Evolutionary conservation across 2,329 filamentous ascomycete species (phyloP).

Genomic region (Eurotiales sp.): DNA sequence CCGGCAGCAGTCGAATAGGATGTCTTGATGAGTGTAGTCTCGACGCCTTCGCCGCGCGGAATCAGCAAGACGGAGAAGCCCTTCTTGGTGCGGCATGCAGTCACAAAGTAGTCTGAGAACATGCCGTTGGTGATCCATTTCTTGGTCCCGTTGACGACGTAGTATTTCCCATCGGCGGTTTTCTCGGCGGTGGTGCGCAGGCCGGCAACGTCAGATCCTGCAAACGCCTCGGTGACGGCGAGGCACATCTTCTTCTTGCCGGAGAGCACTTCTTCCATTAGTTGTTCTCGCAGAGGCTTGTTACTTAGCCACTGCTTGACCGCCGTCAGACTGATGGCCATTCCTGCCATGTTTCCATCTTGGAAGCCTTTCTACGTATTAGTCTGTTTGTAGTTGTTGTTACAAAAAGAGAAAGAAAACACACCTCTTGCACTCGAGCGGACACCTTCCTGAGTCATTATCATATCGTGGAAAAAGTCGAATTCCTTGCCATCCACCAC

Average conservation of each 20-base stretch:
- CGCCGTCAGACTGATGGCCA: conserved; percentile 77
- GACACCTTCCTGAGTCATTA: conserved; percentile 69
- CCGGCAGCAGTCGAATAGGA: conserved; percentile 73
- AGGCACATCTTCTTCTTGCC: conserved; percentile 86
- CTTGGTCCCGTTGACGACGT: conserved; percentile 52
- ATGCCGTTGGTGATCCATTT: conserved; percentile 85
- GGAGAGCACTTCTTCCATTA: conserved; percentile 69
- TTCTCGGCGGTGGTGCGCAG: conserved; percentile 74
- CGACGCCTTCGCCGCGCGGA: conserved; percentile 65
- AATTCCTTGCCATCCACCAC: conserved; percentile 74
- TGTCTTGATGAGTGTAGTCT: conserved; percentile 61
- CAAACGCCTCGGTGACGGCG: conserved; percentile 85
- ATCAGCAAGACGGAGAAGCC: conserved; percentile 75
- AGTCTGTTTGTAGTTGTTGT: not conserved
- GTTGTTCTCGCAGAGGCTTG: conserved; percentile 59
- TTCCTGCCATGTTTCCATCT: conserved; percentile 82
- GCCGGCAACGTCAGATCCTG: conserved; percentile 76
- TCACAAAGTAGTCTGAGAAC: conserved; percentile 79
- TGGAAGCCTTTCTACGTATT: conserved; percentile 64
- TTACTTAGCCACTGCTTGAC: conserved; percentile 75
- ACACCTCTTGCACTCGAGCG: conserved; percentile 63
- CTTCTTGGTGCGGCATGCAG: conserved; percentile 73
- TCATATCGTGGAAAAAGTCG: conserved; percentile 81
- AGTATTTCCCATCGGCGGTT: conserved; percentile 70
- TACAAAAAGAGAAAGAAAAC: conserved; percentile 3